Percentiles rank a stretch among this genome's conserved stretches.
phyloP scores from a whole-genome alignment of 1,284 basidiomycete species.

The Uromyces viciae-fabae region DNA sequence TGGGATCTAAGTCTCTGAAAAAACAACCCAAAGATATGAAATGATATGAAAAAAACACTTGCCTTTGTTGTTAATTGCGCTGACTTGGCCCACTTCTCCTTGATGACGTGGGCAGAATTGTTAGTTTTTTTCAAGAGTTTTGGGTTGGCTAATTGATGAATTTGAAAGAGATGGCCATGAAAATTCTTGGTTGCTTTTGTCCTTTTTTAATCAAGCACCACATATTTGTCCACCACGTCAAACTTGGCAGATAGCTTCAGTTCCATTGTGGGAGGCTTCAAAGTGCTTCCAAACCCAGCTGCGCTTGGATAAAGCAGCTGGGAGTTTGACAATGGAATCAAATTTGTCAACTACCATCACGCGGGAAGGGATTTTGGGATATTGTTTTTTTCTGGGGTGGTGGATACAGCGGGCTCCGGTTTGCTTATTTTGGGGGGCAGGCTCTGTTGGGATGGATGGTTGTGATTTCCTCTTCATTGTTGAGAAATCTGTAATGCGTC shows the following conservation, averaged over 20 bases:
- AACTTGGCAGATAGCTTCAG: not conserved
- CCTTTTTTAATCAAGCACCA: not conserved
- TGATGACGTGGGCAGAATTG: not conserved
- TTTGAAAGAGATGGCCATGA: not conserved
- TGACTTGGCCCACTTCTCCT: not conserved
- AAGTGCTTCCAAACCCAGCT: slow-evolving; percentile 24
- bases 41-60: not conserved
- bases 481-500: too few species aligned
- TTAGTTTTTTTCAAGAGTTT: not conserved
- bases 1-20: too few species aligned
- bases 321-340: too few species aligned
- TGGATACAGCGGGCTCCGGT: too few species aligned
- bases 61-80: not conserved
- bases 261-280: not conserved
- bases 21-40: too few species aligned
- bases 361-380: too few species aligned
- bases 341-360: too few species aligned
- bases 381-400: too few species aligned
- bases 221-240: not conserved
- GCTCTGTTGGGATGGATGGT: too few species aligned
- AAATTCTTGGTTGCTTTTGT: not conserved
- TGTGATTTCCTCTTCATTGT: too few species aligned
- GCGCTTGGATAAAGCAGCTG: too few species aligned
- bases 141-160: not conserved
- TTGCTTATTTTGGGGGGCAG: too few species aligned